These are phyloP conservation scores for Nemania diffusa DNA, from an alignment of 2,329 filamentous ascomycete genomes.

Conservation along the genomic window DNA sequence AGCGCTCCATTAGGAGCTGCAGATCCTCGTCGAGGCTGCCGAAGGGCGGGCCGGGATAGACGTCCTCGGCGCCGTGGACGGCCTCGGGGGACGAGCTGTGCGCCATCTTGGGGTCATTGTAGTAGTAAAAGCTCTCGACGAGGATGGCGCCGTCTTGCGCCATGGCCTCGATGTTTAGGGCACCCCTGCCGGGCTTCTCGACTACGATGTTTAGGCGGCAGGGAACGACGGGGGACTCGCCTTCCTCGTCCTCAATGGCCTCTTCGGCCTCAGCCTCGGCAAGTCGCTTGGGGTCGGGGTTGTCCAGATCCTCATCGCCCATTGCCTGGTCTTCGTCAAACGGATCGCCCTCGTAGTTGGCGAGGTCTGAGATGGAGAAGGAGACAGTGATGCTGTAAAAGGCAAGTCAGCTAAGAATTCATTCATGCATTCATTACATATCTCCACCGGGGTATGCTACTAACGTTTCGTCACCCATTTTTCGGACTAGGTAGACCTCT, in stretches of 20 bases:
- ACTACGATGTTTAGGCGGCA: constrained; percentile 87
- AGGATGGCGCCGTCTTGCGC: constrained; percentile 87
- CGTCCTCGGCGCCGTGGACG: constrained; percentile 77
- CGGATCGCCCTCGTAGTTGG: constrained; percentile 70
- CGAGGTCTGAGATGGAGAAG: constrained; percentile 86
- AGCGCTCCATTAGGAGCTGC: constrained; percentile 90
- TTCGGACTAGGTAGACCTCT: constrained; percentile 85
- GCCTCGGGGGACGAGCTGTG: constrained; percentile 79
- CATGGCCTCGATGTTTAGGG: constrained; percentile 85
- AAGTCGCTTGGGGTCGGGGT: constrained; percentile 56
- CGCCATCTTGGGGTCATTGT: constrained; percentile 79
- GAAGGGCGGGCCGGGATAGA: constrained; percentile 93
- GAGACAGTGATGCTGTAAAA: constrained; percentile 74
- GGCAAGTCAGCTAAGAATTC: constrained; percentile 36
- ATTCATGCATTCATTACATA: neutral
- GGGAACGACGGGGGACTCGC: constrained; percentile 73
- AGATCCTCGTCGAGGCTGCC: constrained; percentile 95
- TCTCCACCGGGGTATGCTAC: constrained; percentile 46
- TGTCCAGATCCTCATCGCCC: constrained; percentile 61
- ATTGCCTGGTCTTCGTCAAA: constrained; percentile 65
- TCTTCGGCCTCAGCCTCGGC: constrained; percentile 68
- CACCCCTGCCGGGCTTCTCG: constrained; percentile 86
- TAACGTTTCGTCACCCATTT: constrained; percentile 88
- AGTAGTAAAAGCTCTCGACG: constrained; percentile 92
- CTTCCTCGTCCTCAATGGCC: constrained; percentile 58